Base-by-base conservation (phyloP, 2,329 filamentous ascomycete genomes). In the Proliferodiscus dingleyae region DNA sequence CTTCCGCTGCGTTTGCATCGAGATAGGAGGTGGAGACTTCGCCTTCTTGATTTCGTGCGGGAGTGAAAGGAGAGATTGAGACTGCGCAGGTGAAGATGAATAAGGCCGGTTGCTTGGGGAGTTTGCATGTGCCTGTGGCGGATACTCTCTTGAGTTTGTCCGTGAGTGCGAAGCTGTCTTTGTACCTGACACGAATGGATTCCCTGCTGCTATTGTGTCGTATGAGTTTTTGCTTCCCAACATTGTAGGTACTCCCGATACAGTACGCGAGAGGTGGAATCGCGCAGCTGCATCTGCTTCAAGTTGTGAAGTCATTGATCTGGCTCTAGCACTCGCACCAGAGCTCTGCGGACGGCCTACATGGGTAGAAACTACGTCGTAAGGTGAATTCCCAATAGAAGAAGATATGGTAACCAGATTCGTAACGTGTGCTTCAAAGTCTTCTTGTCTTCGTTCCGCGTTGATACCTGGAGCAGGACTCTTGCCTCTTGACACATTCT, bases 371-470 rank as follows among this genome's bases (percentile, higher is more conserved):
- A 49, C 55, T 4, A 51, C 29, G 24, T 61, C 55, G 42, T 62
- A 61, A 5, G 56, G 55, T 13, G 50, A 55, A 16, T 42, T 50
- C 2, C 59, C 57, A 2, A 62, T 38, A 11, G 54, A 53, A 2
- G 39, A 52, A 2, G 55, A 46, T 9, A 61, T 47, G 9, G 26
- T 51, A 6, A 51, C 47, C 19, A 52, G 48, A 6, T 51, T 54
- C 4, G 58, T 59, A 5, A 62, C 39, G 15, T 60, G 48, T 2
- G 49, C 38, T 40, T 61, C 59, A 21, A 56, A 58, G 11, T 59
- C 56, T 4, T 50, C 42, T 30, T 49, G 50, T 26, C 40, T 36
- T 16, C 37, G 21, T 24, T 43, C 44, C 4, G 28, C 19, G 9
- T 28, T 39, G 10, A 34, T 44, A 36, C 19, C 13, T 24, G 38